A percentile compares a stretch with the other conserved stretches of the same genome.
These are phyloP conservation scores for Gnetum montanum DNA, from an alignment of 75 land plant genomes.

Conservation along the genomic window DNA sequence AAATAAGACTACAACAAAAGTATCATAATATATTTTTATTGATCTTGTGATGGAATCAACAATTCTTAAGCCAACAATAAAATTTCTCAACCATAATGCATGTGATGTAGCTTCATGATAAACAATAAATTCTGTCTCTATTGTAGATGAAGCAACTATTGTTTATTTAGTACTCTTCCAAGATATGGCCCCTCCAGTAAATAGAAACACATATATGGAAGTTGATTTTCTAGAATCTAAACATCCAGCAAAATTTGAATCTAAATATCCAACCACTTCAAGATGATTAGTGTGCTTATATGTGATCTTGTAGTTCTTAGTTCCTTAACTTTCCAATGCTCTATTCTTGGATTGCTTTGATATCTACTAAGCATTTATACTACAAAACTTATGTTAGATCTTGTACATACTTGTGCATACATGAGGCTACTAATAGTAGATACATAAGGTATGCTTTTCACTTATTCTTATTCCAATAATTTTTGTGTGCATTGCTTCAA, in stretches of 20 bases:
- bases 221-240: constrained; percentile 11
- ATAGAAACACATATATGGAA: constrained; percentile 17
- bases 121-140: constrained; percentile 22
- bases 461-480: constrained; percentile 2
- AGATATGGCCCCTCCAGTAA: constrained; percentile 11
- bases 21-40: too few species aligned
- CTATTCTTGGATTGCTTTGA: neutral
- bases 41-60: too few species aligned
- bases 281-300: constrained; percentile 5
- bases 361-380: neutral
- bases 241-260: constrained; percentile 26
- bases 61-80: too few species aligned
- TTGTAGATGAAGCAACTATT: constrained; percentile 12
- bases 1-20: too few species aligned
- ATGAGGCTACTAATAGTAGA: constrained; percentile 3
- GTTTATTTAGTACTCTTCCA: constrained; percentile 19
- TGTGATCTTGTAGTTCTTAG: constrained; percentile 8
- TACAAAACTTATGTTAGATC: constrained; percentile 1
- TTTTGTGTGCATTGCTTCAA: constrained; percentile 5
- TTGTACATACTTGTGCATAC: constrained; percentile 6
- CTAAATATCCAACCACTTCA: constrained; percentile 21
- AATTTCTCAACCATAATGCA: too few species aligned
- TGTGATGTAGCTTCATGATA: too few species aligned
- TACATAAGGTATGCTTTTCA: constrained; percentile 18
- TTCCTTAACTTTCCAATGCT: neutral